Conservation (phyloP, 2,329 filamentous ascomycete species). For the Didymella sp. region DNA sequence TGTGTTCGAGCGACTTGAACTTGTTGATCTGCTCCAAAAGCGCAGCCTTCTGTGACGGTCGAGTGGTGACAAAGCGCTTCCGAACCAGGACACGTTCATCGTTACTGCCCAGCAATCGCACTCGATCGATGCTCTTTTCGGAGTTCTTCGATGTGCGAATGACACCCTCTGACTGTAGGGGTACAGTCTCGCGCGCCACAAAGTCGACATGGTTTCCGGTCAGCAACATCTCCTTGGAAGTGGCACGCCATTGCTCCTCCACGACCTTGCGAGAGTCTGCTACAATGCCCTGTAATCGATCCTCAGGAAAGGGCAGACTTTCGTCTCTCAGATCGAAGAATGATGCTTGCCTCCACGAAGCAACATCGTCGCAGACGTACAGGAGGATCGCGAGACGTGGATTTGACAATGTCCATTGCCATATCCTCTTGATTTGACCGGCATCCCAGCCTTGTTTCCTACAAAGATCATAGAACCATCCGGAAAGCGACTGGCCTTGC, state of each 20-base stretch:
- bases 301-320: constrained; percentile 48
- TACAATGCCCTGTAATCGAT: constrained; percentile 48
- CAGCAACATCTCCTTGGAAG: constrained; percentile 48
- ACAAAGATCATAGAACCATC: constrained; percentile 47
- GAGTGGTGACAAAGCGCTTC: constrained; percentile 47
- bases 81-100: constrained; percentile 47
- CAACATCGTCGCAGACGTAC: constrained; percentile 49
- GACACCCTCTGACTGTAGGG: constrained; percentile 43
- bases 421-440: constrained; percentile 45
- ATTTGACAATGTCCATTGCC: constrained; percentile 52
- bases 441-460: constrained; percentile 48
- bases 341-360: constrained; percentile 48
- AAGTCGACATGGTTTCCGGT: constrained; percentile 50
- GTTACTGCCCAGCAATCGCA: constrained; percentile 44
- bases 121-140: constrained; percentile 48
- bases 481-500: constrained; percentile 48
- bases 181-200: constrained; percentile 45
- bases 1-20: constrained; percentile 49
- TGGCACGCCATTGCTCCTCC: constrained; percentile 52
- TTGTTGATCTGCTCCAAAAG: constrained; percentile 49
- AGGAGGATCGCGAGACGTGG: constrained; percentile 49
- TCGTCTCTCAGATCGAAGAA: constrained; percentile 50
- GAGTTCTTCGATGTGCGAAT: constrained; percentile 42
- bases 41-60: constrained; percentile 45
- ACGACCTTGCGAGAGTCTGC: constrained; percentile 48